These are phyloP conservation scores for Trichophyton rubrum DNA, from an alignment of 2,329 filamentous ascomycete species.

Conservation along the genomic window DNA sequence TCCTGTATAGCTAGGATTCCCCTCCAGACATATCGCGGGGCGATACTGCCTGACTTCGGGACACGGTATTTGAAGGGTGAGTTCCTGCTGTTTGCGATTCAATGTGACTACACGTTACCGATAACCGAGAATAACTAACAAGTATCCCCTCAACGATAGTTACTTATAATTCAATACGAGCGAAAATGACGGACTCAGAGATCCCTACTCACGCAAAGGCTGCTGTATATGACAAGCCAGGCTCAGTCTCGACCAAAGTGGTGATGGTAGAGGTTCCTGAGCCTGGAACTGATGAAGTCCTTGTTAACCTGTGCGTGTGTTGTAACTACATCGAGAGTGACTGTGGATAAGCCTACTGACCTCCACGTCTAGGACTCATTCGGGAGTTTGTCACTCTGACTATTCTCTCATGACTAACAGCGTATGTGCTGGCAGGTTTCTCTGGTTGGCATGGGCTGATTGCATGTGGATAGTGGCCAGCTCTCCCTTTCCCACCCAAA, in stretches of 20 bases:
- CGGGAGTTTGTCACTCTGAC: conserved; percentile 54
- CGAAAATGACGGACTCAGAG: conserved; percentile 26
- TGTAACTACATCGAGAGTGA: too few relatives aligned
- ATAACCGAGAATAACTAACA: too few relatives aligned
- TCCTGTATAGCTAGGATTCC: neutral
- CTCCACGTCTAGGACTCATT: conserved; percentile 37
- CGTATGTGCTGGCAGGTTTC: conserved; percentile 14
- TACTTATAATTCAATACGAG: neutral
- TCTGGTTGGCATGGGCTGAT: neutral
- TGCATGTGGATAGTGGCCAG: conserved; percentile 36
- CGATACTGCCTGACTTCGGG: neutral
- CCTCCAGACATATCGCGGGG: neutral
- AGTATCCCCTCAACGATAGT: neutral
- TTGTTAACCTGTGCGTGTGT: conserved; percentile 44
- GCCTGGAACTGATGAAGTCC: conserved; percentile 49
- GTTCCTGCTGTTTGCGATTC: too few relatives aligned
- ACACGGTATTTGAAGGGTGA: too few relatives aligned
- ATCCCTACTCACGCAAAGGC: conserved; percentile 52
- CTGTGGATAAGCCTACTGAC: neutral
- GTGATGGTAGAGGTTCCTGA: conserved; percentile 52
- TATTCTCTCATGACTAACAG: conserved; percentile 43
- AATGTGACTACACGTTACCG: too few relatives aligned
- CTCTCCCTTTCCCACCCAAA: conserved; percentile 47
- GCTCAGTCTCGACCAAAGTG: conserved; percentile 51
- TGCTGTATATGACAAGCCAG: conserved; percentile 52